phyloP scores from a whole-genome alignment of 305 asterid species.

The Euphrasia arctica region DNA sequence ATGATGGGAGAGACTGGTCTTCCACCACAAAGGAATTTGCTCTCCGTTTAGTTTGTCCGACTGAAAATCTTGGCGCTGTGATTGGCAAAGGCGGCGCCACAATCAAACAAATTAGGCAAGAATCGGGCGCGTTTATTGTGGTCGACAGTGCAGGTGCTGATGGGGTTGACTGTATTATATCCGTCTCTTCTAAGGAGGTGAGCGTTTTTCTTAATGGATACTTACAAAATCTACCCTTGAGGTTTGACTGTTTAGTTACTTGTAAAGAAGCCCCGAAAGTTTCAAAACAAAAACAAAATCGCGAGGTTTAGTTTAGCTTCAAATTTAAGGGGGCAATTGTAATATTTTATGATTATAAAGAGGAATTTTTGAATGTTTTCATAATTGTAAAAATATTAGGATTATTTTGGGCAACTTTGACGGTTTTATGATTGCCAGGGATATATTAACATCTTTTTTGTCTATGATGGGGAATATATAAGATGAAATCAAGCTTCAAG shows the following conservation, averaged over 20 bases:
- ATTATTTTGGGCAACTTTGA: not conserved
- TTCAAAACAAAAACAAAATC: not conserved
- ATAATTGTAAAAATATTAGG: no score
- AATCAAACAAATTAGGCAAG: slow-evolving; percentile 82
- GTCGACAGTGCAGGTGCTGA: slow-evolving; percentile 74
- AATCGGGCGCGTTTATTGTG: slow-evolving; percentile 74
- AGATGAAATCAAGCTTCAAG: not conserved
- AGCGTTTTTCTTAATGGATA: slow-evolving; percentile 14
- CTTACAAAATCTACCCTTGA: not conserved
- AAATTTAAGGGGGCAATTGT: not conserved
- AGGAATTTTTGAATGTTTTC: not conserved
- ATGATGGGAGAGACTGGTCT: slow-evolving; percentile 42
- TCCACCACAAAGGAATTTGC: slow-evolving; percentile 55
- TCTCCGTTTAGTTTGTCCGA: slow-evolving; percentile 68
- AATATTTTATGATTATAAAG: not conserved
- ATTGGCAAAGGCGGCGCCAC: slow-evolving; percentile 81
- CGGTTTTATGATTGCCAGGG: no score
- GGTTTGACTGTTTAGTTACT: not conserved
- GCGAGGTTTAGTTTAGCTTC: not conserved
- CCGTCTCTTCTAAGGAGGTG: slow-evolving; percentile 83
- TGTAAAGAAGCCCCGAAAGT: not conserved
- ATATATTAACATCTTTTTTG: no score
- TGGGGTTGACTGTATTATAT: slow-evolving; percentile 72
- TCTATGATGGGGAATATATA: not conserved
- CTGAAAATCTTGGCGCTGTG: slow-evolving; percentile 77